These are phyloP conservation scores for Ustilaginoidea virens DNA, from an alignment of 2,329 filamentous ascomycete species.

Conservation along the genomic window DNA sequence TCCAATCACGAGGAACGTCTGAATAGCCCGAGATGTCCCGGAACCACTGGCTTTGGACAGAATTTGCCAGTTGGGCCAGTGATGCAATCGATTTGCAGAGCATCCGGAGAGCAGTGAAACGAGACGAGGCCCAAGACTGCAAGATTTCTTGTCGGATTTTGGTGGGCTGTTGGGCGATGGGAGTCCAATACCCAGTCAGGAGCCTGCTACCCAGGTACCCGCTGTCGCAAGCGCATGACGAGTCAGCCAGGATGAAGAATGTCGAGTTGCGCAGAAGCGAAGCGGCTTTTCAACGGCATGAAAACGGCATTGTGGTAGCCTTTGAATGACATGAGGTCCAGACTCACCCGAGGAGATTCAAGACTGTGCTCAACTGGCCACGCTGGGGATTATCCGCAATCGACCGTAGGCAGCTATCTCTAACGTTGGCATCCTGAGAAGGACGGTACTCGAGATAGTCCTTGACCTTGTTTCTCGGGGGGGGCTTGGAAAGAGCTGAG, in stretches of 20 bases:
- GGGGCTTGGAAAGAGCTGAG: conserved; percentile 20
- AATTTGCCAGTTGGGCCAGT: conserved; percentile 38
- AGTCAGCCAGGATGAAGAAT: conserved; percentile 1
- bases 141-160: conserved; percentile 46
- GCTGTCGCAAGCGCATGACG: too few relatives aligned
- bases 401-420: conserved; percentile 28
- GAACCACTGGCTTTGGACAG: conserved; percentile 39
- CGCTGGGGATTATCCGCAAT: conserved; percentile 21
- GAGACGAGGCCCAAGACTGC: conserved; percentile 43
- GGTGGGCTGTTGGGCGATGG: conserved; percentile 45
- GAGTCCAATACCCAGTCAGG: conserved; percentile 50
- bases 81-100: conserved; percentile 40
- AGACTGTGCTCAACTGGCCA: conserved; percentile 21
- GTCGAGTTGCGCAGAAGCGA: too few relatives aligned
- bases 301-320: too few relatives aligned
- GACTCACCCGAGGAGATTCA: conserved; percentile 29
- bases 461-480: conserved; percentile 27
- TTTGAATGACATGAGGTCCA: too few relatives aligned
- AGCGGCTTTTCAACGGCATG: too few relatives aligned
- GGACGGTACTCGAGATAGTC: conserved; percentile 37
- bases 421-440: conserved; percentile 36
- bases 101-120: conserved; percentile 35
- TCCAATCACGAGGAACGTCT: conserved; percentile 35
- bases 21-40: conserved; percentile 40
- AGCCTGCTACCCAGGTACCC: conserved; percentile 47